Percentiles rank a stretch among this genome's conserved stretches.
Evolutionary conservation across 108 stramenopile genomes (phyloP).

Genomic region (Skeletonema potamos): DNA sequence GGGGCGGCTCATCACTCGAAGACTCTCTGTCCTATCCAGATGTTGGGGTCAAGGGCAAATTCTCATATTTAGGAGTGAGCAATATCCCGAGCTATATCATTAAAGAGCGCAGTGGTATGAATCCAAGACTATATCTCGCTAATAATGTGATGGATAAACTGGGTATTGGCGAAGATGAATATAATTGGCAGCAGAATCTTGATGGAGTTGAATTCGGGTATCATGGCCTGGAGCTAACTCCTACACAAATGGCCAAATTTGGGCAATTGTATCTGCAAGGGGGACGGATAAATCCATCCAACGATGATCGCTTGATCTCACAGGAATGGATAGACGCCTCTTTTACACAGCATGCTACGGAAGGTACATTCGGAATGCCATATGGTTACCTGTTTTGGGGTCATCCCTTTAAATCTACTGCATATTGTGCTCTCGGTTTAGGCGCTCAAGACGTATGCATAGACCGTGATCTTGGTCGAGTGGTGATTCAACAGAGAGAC

Average conservation of each 20-base stretch:
- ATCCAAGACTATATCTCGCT: neutral
- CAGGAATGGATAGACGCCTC: neutral
- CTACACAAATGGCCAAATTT: constrained; percentile 18
- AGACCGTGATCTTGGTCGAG: neutral
- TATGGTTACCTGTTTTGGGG: constrained; percentile 1
- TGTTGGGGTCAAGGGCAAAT: neutral
- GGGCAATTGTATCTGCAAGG: constrained; percentile 17
- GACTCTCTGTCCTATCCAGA: constrained; percentile 3
- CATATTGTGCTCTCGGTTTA: neutral
- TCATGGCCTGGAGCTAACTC: constrained; percentile 2
- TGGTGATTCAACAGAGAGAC: neutral
- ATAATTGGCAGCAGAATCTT: constrained; percentile 5
- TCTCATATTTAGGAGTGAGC: neutral
- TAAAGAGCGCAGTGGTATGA: neutral
- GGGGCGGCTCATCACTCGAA: neutral
- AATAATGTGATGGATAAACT: neutral
- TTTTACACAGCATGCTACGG: neutral
- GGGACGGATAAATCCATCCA: neutral
- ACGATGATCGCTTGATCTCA: neutral
- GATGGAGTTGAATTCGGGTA: constrained; percentile 12
- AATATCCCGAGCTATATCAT: constrained; percentile 3
- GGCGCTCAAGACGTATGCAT: neutral
- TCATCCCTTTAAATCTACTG: neutral
- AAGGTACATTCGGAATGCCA: neutral
- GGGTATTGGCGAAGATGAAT: constrained; percentile 12